These are phyloP conservation scores for Eucalyptus cloeziana DNA, from an alignment of 345 rosid genomes.

Conservation along the genomic window DNA sequence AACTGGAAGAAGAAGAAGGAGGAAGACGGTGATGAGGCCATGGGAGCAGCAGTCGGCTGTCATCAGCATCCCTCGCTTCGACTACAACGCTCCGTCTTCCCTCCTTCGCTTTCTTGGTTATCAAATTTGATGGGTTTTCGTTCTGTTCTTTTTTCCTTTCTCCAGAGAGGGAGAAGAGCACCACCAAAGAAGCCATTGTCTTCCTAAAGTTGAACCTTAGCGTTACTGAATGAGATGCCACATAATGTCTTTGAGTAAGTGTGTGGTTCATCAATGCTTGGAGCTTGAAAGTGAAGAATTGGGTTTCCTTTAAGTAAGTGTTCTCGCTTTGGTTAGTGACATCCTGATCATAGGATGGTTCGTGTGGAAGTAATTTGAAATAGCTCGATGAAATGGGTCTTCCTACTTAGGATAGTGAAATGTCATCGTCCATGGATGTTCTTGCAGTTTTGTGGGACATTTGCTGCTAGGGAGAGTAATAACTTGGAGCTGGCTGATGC, in stretches of 20 bases:
- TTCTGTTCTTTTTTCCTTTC: background rate
- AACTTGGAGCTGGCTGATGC: background rate
- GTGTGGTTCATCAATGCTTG: background rate
- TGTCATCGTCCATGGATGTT: background rate
- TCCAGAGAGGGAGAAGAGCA: conserved; percentile 86
- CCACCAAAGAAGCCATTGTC: conserved; percentile 18
- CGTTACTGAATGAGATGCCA: background rate
- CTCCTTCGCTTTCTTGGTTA: conserved; percentile 3
- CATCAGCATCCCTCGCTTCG: conserved; percentile 84
- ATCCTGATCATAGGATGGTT: background rate
- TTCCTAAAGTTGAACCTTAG: background rate
- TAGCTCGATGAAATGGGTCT: background rate
- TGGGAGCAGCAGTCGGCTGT: conserved; percentile 73
- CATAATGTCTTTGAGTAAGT: background rate
- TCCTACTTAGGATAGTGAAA: background rate
- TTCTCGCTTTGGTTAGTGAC: background rate
- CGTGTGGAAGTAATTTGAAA: background rate
- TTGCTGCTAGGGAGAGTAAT: background rate
- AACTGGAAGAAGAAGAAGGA: background rate
- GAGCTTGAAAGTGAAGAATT: background rate
- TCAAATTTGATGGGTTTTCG: background rate
- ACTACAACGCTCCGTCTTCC: conserved; percentile 72
- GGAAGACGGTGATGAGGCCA: conserved; percentile 25
- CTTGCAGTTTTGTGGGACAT: background rate
- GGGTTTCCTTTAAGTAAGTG: background rate